phyloP scores from a whole-genome alignment of 768 basidiomycete genomes.

The Termitomyces sp. region DNA sequence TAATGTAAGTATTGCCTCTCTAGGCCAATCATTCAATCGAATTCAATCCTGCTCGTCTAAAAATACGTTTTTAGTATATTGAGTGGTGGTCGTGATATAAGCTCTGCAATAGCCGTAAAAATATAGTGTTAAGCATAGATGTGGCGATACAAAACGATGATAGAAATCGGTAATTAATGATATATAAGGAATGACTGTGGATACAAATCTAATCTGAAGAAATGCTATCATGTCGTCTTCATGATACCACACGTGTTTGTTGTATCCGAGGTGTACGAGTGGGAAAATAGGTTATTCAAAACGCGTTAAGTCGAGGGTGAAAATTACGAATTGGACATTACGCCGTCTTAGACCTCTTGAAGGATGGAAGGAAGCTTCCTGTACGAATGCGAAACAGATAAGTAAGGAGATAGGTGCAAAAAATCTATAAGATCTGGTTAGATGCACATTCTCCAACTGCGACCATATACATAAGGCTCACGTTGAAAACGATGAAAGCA shows the following conservation, averaged over 20 bases:
- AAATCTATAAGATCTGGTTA: slow-evolving; percentile 22
- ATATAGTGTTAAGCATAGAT: too few relatives aligned
- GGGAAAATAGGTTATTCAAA: background rate
- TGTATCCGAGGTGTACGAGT: background rate
- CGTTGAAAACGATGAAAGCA: slow-evolving; percentile 44
- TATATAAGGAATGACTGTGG: too few relatives aligned
- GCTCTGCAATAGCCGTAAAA: too few relatives aligned
- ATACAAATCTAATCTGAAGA: too few relatives aligned
- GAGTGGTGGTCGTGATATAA: too few relatives aligned
- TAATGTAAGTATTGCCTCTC: background rate
- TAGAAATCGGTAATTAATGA: too few relatives aligned
- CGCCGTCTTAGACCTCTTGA: slow-evolving; percentile 17
- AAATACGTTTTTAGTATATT: too few relatives aligned
- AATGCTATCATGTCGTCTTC: too few relatives aligned
- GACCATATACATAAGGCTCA: slow-evolving; percentile 19
- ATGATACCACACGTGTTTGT: background rate
- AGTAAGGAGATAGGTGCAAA: slow-evolving; percentile 37
- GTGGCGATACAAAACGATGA: too few relatives aligned
- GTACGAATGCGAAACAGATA: slow-evolving; percentile 45
- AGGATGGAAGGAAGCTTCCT: slow-evolving; percentile 22
- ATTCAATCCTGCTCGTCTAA: too few relatives aligned
- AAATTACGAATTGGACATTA: background rate
- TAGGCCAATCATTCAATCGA: too few relatives aligned
- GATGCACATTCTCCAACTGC: background rate
- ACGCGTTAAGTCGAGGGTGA: background rate